phyloP scores from a whole-genome alignment of 805 yeast species.

The Ogataea thermomethanolica region DNA sequence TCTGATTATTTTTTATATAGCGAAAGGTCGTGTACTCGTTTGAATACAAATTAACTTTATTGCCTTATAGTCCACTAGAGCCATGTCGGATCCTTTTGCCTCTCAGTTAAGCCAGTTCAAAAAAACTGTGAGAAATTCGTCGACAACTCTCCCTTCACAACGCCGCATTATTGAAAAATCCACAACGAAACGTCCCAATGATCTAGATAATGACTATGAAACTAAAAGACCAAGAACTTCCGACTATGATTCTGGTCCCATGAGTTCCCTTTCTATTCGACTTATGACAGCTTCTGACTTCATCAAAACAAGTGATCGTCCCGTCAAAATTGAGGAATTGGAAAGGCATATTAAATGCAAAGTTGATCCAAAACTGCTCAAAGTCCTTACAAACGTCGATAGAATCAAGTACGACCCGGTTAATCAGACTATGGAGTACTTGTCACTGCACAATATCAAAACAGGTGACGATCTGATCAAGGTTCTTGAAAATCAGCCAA shows the following conservation, averaged over 20 bases:
- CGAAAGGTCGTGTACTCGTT: conserved; percentile 7
- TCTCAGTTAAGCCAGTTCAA: conserved; percentile 60
- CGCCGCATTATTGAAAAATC: conserved; percentile 27
- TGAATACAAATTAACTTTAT: conserved; percentile 5
- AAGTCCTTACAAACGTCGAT: conserved; percentile 70
- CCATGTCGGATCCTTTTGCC: conserved; percentile 33
- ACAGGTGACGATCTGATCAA: conserved; percentile 72
- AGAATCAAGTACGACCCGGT: conserved; percentile 66
- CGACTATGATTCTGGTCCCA: conserved; percentile 15
- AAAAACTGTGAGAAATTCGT: conserved; percentile 50
- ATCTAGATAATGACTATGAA: conserved; percentile 12
- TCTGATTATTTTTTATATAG: not conserved
- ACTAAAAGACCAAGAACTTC: conserved; percentile 17
- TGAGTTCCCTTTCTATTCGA: conserved; percentile 64
- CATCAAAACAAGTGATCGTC: conserved; percentile 66
- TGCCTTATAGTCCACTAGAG: not conserved
- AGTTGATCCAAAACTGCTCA: conserved; percentile 60
- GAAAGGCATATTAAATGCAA: conserved; percentile 63
- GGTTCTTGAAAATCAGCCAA: conserved; percentile 72
- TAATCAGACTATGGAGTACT: conserved; percentile 71
- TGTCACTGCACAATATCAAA: conserved; percentile 84
- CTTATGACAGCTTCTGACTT: conserved; percentile 88
- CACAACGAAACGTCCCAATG: conserved; percentile 8
- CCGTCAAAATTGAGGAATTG: conserved; percentile 63
- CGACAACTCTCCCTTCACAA: conserved; percentile 47